phyloP scores from a whole-genome alignment of 2,329 filamentous ascomycete species.

The Westerdykella sp. region DNA sequence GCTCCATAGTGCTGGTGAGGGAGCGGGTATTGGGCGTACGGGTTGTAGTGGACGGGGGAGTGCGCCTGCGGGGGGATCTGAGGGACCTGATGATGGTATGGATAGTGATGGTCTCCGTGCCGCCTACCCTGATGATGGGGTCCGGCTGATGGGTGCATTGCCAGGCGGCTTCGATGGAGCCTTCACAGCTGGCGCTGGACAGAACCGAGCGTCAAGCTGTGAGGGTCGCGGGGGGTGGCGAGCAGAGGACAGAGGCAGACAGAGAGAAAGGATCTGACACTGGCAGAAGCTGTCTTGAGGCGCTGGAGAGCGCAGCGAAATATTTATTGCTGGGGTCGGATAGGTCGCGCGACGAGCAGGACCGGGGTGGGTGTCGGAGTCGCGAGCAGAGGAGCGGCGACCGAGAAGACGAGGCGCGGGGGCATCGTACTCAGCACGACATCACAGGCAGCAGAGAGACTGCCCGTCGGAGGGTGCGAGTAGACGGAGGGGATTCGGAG shows the following conservation, averaged over 20 bases:
- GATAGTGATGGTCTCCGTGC: conserved; percentile 36
- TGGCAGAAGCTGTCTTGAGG: conserved; percentile 3
- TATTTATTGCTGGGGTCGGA: conserved; percentile 25
- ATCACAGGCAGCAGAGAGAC: conserved; percentile 26
- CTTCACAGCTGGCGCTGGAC: conserved; percentile 36
- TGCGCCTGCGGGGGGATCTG: conserved; percentile 31
- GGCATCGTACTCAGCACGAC: conserved; percentile 33
- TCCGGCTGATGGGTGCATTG: conserved; percentile 52
- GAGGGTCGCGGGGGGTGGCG: conserved; percentile 17
- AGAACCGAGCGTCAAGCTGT: conserved; percentile 34
- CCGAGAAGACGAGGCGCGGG: conserved; percentile 13
- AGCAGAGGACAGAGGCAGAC: conserved; percentile 1
- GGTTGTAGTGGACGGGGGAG: conserved; percentile 35
- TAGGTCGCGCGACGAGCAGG: conserved; percentile 24
- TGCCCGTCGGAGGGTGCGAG: conserved; percentile 13
- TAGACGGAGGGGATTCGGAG: neutral
- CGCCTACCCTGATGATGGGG: conserved; percentile 38
- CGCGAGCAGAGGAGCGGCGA: conserved; percentile 15
- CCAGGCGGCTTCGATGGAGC: conserved; percentile 48
- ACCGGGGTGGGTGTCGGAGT: conserved; percentile 8
- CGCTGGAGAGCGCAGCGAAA: conserved; percentile 7
- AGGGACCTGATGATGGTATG: conserved; percentile 30
- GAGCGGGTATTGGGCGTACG: conserved; percentile 32
- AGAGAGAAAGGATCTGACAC: conserved; percentile 6
- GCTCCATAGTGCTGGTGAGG: conserved; percentile 38